These are phyloP conservation scores for Colletotrichum sp. DNA, from an alignment of 2,329 filamentous ascomycete genomes.

Conservation along the genomic window DNA sequence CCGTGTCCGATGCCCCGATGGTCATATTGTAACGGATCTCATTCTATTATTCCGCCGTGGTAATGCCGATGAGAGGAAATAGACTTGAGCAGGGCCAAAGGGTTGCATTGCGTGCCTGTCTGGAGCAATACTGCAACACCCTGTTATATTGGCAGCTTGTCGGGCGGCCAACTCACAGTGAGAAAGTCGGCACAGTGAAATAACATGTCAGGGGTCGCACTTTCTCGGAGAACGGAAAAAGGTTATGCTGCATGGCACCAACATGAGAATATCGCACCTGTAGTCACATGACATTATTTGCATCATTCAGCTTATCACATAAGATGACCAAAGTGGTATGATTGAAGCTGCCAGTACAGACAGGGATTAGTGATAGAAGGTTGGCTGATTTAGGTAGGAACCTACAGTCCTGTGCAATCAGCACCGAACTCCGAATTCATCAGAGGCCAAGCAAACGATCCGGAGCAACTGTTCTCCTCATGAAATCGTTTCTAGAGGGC, in stretches of 20 bases:
- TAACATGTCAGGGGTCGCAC: background rate
- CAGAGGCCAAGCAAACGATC: accelerated
- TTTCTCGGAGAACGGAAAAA: background rate
- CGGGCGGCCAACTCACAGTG: background rate
- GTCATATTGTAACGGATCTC: accelerated
- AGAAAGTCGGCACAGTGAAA: accelerated
- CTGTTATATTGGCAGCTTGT: accelerated
- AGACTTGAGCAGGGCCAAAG: background rate
- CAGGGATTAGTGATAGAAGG: background rate
- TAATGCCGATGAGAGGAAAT: background rate
- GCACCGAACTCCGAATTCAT: background rate
- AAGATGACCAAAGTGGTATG: background rate
- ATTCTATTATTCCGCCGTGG: background rate
- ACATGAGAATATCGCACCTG: background rate
- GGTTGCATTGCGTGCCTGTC: background rate
- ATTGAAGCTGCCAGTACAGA: background rate
- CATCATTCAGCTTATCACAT: background rate
- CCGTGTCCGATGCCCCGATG: background rate
- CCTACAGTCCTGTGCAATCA: background rate
- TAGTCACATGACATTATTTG: background rate
- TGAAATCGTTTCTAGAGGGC: accelerated
- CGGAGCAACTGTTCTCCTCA: background rate
- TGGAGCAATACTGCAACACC: background rate
- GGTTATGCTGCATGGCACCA: background rate
- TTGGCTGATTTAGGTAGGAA: background rate